Evolutionary conservation across 495 filamentous ascomycete genomes (phyloP).

Genomic region (Hyaloscypha bicolor): DNA sequence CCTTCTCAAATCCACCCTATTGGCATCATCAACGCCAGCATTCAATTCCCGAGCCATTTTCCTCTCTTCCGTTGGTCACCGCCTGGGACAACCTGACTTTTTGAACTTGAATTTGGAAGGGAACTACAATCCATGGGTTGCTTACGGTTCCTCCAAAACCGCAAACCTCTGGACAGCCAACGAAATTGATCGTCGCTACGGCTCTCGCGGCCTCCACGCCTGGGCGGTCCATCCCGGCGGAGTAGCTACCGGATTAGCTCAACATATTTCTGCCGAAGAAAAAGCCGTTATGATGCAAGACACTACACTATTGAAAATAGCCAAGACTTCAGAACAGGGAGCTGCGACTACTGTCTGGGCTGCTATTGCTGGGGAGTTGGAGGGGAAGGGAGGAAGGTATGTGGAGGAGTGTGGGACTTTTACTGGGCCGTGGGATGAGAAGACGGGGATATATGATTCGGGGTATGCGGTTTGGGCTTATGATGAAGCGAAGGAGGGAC

Average conservation of each 20-base stretch:
- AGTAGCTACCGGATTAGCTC: background rate
- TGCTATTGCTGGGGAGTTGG: conserved; percentile 36
- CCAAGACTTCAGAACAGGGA: conserved; percentile 39
- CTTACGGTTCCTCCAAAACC: conserved; percentile 52
- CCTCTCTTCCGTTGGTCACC: conserved; percentile 43
- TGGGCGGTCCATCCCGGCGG: background rate
- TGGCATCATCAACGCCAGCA: conserved; percentile 44
- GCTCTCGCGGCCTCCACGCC: conserved; percentile 9
- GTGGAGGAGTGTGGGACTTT: conserved; percentile 30
- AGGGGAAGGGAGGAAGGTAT: conserved; percentile 46
- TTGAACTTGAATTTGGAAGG: conserved; percentile 40
- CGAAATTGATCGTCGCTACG: conserved; percentile 43
- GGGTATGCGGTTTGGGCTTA: conserved; percentile 29
- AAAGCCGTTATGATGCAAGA: background rate
- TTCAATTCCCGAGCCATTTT: conserved; percentile 39
- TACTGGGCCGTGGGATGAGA: conserved; percentile 1
- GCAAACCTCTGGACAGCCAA: conserved; percentile 52
- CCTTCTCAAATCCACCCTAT: conserved; percentile 59
- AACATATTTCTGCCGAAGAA: conserved; percentile 7
- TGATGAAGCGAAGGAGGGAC: conserved; percentile 37
- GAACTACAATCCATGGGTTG: conserved; percentile 36
- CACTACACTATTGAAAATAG: too few relatives aligned
- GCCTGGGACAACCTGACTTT: conserved; percentile 42
- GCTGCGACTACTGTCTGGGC: conserved; percentile 49
- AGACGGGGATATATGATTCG: background rate